A percentile compares a stretch with the other conserved stretches of the same genome.
phyloP scores from a whole-genome alignment of 1,284 basidiomycete species.

The Vanrija sp. region DNA sequence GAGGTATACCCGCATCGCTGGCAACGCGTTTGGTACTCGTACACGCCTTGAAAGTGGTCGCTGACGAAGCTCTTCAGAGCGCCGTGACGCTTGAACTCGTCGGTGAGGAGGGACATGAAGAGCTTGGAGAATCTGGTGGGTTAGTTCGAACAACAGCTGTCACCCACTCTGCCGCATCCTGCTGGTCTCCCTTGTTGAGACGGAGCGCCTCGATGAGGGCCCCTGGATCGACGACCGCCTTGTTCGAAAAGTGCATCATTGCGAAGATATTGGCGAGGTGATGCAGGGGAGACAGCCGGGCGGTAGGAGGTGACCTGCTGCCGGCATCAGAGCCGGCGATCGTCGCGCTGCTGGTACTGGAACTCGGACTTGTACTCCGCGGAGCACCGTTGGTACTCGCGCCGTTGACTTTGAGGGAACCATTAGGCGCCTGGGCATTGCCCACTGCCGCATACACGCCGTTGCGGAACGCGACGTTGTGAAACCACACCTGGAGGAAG shows the following conservation, averaged over 20 bases:
- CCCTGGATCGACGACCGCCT: conserved; percentile 70
- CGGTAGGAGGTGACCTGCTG: too few relatives aligned
- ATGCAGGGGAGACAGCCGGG: conserved; percentile 49
- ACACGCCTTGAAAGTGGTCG: conserved; percentile 80
- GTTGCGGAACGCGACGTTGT: conserved; percentile 61
- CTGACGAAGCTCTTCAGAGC: conserved; percentile 63
- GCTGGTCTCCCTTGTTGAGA: conserved; percentile 74
- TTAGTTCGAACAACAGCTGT: conserved; percentile 1
- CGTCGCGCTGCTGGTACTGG: conserved; percentile 50
- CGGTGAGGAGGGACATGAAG: conserved; percentile 79
- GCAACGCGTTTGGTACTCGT: conserved; percentile 74
- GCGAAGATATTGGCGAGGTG: conserved; percentile 59
- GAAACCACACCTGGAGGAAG: conserved; percentile 75
- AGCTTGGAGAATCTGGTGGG: conserved; percentile 77
- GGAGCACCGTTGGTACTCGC: too few relatives aligned
- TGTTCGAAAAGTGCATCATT: conserved; percentile 67
- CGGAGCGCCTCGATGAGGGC: conserved; percentile 76
- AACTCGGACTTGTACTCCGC: too few relatives aligned
- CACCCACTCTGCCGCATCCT: conserved; percentile 86
- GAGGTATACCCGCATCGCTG: conserved; percentile 57
- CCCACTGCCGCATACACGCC: conserved; percentile 52
- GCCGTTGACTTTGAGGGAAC: conserved; percentile 52
- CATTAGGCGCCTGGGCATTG: not conserved
- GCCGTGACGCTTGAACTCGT: conserved; percentile 67
- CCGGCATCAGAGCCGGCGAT: too few relatives aligned